Base-by-base conservation (phyloP, 139 green algal species). In the Protoeuglena noctilucae region DNA sequence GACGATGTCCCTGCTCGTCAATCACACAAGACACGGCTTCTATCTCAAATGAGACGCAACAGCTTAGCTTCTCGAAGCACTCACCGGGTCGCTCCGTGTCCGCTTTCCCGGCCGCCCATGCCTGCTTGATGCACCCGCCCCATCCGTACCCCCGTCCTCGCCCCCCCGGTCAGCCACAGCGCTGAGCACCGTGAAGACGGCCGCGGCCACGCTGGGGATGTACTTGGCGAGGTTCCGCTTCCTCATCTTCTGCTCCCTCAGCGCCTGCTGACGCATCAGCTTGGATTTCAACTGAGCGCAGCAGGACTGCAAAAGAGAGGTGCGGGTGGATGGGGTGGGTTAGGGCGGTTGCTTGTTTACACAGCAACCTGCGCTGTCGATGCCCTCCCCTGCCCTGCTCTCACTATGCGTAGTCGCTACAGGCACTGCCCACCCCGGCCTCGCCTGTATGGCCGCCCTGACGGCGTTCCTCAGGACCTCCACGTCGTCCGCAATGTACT, bases 401-500 rank as follows among this genome's bases (percentile, higher is more conserved):
- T n/a, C n/a, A n/a, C n/a, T n/a, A n/a, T n/a, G 34, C 34, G 34
- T 43, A 43, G 9, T 12, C 12, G 34, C 34, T 43, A 12, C 9
- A 7, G 12, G 34, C 34, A 43, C 34, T 43, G 62, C n/a, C n/a
- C n/a, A n/a, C n/a, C n/a, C n/a, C n/a, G n/a, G n/a, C n/a, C n/a
- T n/a, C n/a, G n/a, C n/a, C 74, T 86, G 77, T 23, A 95, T 79
- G 3, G 86, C 75, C 0, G 65, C 34, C 67, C 82, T 85, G 28
- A 95, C 85, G 0, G 89, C 88, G 2, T 40, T 56, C 55, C 87
- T 79, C 65, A 96, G 93, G 63, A 93, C 83, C 50, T 87, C 76
- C 48, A 95, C 76, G 60, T 97, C 88, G 58, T 95, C 89, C 0
- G 85, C 79, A 3, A 97, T 90, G 85, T 97, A 96, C 78, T 97